Evolutionary conservation across 2,329 filamentous ascomycete species (phyloP).

Genomic region (Ophiostoma montium): DNA sequence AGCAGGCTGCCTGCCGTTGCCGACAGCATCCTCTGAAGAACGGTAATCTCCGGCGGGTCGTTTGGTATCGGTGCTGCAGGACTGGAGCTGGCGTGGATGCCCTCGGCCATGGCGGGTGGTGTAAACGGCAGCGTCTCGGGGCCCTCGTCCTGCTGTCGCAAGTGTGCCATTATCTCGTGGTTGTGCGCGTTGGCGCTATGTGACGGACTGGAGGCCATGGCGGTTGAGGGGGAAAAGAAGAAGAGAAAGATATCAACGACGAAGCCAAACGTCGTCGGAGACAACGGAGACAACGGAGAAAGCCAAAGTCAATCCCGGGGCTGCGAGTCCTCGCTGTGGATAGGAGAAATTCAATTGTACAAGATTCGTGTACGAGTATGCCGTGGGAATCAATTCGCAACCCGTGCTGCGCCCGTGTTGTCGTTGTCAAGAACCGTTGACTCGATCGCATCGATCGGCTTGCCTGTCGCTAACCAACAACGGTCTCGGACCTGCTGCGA

Average conservation of each 20-base stretch:
- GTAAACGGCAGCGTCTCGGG: constrained; percentile 19
- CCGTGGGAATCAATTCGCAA: too few species aligned
- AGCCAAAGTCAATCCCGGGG: background rate
- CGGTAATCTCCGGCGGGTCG: constrained; percentile 53
- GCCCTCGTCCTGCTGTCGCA: constrained; percentile 18
- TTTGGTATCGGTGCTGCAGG: constrained; percentile 15
- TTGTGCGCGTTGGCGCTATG: constrained; percentile 19
- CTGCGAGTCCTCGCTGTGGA: too few species aligned
- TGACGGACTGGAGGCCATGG: constrained; percentile 6
- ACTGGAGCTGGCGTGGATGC: constrained; percentile 11
- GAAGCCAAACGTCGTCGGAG: too few species aligned
- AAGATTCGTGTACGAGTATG: too few species aligned
- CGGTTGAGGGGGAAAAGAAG: background rate
- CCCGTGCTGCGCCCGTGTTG: too few species aligned
- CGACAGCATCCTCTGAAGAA: constrained; percentile 85
- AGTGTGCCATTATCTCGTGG: constrained; percentile 24
- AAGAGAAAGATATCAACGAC: background rate
- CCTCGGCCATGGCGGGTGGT: constrained; percentile 21
- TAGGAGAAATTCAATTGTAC: too few species aligned
- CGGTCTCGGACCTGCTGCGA: background rate
- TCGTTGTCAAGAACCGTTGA: too few species aligned
- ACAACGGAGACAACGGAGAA: too few species aligned
- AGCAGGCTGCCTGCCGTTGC: constrained; percentile 82
- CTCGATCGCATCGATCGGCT: too few species aligned
- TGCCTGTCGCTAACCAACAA: too few species aligned